Evolutionary conservation across 2,329 filamentous ascomycete genomes (phyloP).

Genomic region (Colletotrichum tofieldiae): DNA sequence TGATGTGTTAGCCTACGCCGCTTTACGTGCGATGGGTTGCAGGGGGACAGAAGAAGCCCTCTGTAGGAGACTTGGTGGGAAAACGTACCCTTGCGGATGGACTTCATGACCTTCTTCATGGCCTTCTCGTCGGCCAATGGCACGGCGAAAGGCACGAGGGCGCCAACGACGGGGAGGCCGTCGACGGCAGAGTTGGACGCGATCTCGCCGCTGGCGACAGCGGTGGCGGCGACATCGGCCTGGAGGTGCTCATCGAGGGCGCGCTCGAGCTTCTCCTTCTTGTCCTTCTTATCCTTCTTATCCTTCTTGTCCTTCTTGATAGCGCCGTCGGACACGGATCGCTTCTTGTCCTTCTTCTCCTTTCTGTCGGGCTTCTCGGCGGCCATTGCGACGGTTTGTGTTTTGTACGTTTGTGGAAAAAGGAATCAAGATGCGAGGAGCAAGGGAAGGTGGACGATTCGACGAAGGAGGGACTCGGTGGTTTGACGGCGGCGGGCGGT

Average conservation of each 20-base stretch:
- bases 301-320: slow-evolving; percentile 66
- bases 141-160: slow-evolving; percentile 87
- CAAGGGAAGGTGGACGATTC: background rate
- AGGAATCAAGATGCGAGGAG: background rate
- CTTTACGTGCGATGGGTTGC: too few species aligned
- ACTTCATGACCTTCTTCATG: slow-evolving; percentile 74
- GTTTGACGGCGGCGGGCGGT: slow-evolving; percentile 4
- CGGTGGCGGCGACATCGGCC: slow-evolving; percentile 65
- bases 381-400: slow-evolving; percentile 58
- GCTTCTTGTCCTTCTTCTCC: slow-evolving; percentile 55
- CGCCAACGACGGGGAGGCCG: slow-evolving; percentile 63
- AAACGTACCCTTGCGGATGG: slow-evolving; percentile 68
- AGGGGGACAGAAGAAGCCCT: background rate
- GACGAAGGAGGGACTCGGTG: background rate
- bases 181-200: slow-evolving; percentile 52
- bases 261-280: slow-evolving; percentile 76
- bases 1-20: slow-evolving; percentile 37
- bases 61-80: background rate
- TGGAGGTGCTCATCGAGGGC: slow-evolving; percentile 77
- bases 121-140: slow-evolving; percentile 86
- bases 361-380: slow-evolving; percentile 66
- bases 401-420: background rate
- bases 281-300: slow-evolving; percentile 73
- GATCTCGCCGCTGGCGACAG: slow-evolving; percentile 57
- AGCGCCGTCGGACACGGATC: slow-evolving; percentile 47